Base-by-base conservation (phyloP, 2,329 filamentous ascomycete species). In the Talaromyces sp. region DNA sequence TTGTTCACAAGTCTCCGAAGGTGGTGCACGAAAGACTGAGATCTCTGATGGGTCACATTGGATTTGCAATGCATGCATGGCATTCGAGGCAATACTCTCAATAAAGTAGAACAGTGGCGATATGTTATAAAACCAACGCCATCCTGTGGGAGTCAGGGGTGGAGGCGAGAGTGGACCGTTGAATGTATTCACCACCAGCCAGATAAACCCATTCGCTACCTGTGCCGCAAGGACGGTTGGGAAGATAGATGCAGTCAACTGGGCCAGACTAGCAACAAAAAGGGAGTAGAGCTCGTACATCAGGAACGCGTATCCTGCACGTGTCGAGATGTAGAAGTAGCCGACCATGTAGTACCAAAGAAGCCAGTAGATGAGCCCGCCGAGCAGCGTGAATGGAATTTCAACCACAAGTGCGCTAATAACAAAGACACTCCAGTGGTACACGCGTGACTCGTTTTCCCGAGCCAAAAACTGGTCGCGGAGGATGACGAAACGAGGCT, bases 231-330 rank as follows among this genome's bases (percentile, higher is more conserved):
- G 90, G 0, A 89, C 85, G 5, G 83, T 86, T 0, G 91, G 90
- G 0, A 91, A 93, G 58, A 92, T 76, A 0, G 90, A 87, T 1
- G 95, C 82, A 47, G 83, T 84, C 71, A 59, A 36, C 27, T 92
- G 91, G 1, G 83, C 91, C 2, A 95, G 79, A 0, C 89, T 91
- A 1, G 65, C 60, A 14, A 55, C 65, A 12, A 66, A 66, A 42
- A 94, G 87, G 8, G 88, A 86, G 76, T 96, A 95, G 53, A 95
- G 73, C 73, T 95, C 90, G 4, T 94, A 78, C 78, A 94, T 90
- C 70, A 95, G 81, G 82, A 94, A 95, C 72, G 92, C 89, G 75
- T 92, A 94, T 0, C 91, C 91, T 0, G 91, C 89, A 7, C 89
- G 84, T 1, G 80, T 82, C 0, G 85, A 75, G 0, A 81, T 81